These are phyloP conservation scores for Talaromyces verruculosus DNA, from an alignment of 2,329 filamentous ascomycete species.

Conservation along the genomic window DNA sequence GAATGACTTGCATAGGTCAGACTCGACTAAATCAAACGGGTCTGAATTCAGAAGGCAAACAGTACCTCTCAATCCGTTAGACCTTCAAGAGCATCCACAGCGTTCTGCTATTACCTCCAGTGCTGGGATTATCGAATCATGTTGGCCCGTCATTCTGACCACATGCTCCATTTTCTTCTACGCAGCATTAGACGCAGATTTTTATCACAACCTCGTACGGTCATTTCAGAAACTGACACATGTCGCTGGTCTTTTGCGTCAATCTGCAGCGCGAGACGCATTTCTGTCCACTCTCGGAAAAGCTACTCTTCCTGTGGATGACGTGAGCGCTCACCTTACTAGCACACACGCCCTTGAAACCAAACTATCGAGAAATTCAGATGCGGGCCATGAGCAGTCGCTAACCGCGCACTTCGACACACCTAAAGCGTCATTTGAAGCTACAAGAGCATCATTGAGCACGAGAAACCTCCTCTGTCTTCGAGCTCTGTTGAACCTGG, in stretches of 20 bases:
- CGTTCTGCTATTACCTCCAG: slow-evolving; percentile 71
- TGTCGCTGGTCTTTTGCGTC: slow-evolving; percentile 81
- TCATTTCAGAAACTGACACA: slow-evolving; percentile 95
- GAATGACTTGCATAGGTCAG: slow-evolving; percentile 35
- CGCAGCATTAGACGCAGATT: slow-evolving; percentile 85
- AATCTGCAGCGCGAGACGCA: slow-evolving; percentile 85
- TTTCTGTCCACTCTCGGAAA: slow-evolving; percentile 94
- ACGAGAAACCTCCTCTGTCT: slow-evolving; percentile 88
- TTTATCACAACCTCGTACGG: slow-evolving; percentile 86
- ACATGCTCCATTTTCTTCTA: slow-evolving; percentile 95
- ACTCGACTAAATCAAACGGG: slow-evolving; percentile 28
- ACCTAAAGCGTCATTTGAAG: slow-evolving; percentile 40
- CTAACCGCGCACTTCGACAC: slow-evolving; percentile 31
- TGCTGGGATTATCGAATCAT: slow-evolving; percentile 80
- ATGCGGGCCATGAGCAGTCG: slow-evolving; percentile 31
- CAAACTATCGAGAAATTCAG: slow-evolving; percentile 28
- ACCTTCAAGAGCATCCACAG: slow-evolving; percentile 69
- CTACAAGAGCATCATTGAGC: slow-evolving; percentile 61
- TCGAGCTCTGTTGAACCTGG: slow-evolving; percentile 86
- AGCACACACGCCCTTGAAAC: slow-evolving; percentile 24
- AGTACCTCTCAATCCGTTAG: slow-evolving; percentile 77
- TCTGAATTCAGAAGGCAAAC: slow-evolving; percentile 30
- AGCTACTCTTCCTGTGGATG: slow-evolving; percentile 82
- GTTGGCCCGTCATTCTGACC: slow-evolving; percentile 93
- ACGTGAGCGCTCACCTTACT: slow-evolving; percentile 25